Conservation (phyloP, 208 protist species). For the Angomonas deanei region DNA sequence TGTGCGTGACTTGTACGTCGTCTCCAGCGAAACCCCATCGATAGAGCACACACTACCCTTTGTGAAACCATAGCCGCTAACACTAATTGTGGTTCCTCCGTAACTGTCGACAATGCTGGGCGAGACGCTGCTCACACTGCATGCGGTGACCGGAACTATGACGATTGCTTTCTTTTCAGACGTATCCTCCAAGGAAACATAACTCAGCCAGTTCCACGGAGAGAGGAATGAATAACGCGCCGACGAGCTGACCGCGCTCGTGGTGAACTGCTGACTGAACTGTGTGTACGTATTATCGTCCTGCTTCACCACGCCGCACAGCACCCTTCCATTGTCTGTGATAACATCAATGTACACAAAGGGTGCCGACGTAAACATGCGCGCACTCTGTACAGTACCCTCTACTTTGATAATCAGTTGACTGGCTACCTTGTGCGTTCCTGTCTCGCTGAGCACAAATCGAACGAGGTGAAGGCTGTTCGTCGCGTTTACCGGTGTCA, state of each 20-base stretch:
- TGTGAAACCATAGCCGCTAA: slow-evolving; percentile 21
- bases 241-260: not conserved
- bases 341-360: not conserved
- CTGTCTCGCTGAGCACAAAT: not conserved
- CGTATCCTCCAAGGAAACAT: slow-evolving; percentile 4
- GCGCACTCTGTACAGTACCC: not conserved
- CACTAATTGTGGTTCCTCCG: slow-evolving; percentile 16
- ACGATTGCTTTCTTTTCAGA: not conserved
- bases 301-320: not conserved
- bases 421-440: not conserved
- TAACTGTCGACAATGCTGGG: slow-evolving; percentile 12
- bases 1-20: slow-evolving; percentile 8
- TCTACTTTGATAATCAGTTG: not conserved
- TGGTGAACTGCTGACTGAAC: slow-evolving; percentile 5
- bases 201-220: slow-evolving; percentile 13
- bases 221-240: not conserved
- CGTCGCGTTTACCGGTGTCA: not conserved
- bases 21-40: not conserved
- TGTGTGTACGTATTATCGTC: not conserved
- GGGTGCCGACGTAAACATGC: not conserved
- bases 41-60: slow-evolving; percentile 7
- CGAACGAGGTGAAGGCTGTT: not conserved
- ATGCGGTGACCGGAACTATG: slow-evolving; percentile 13
- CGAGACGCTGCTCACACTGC: slow-evolving; percentile 12
- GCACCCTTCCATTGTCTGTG: slow-evolving; percentile 3